phyloP scores from a whole-genome alignment of 345 rosid genomes.

The Eucalyptus guilfoylei region DNA sequence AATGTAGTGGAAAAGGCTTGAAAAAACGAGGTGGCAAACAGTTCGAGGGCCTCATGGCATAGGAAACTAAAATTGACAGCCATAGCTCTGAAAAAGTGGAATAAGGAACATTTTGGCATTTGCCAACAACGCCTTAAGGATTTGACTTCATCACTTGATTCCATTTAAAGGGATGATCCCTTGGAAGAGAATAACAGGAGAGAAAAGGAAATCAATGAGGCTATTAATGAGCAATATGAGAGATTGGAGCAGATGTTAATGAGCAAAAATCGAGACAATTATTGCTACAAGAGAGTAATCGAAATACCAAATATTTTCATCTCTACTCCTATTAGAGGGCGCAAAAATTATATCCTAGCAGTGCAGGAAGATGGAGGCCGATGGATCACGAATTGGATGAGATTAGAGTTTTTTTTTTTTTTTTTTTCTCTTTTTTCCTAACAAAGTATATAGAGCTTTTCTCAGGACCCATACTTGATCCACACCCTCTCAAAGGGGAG shows the following conservation, averaged over 20 bases:
- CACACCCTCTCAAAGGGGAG: too few species aligned
- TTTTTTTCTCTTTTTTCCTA: too few species aligned
- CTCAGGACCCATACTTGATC: not conserved
- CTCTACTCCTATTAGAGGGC: not conserved
- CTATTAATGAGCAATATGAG: not conserved
- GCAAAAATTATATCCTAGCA: not conserved
- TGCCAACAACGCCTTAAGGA: not conserved
- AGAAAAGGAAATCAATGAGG: not conserved
- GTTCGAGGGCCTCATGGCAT: too few species aligned
- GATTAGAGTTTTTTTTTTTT: too few species aligned
- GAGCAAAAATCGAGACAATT: not conserved
- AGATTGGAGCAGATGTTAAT: not conserved
- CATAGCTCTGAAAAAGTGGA: not conserved
- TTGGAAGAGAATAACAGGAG: not conserved
- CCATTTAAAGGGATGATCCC: too few species aligned
- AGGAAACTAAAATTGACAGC: too few species aligned
- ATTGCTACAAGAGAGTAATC: not conserved
- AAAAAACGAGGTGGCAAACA: too few species aligned
- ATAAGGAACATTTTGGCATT: not conserved
- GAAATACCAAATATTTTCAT: not conserved
- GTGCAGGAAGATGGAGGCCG: not conserved
- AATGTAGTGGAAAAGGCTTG: too few species aligned
- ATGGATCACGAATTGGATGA: not conserved
- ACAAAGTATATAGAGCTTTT: not conserved
- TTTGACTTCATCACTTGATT: not conserved